Evolutionary conservation across 768 basidiomycete genomes (phyloP), one percentile per base, ranked within the genome.

Genomic region (Glaciozyma antarctica): DNA sequence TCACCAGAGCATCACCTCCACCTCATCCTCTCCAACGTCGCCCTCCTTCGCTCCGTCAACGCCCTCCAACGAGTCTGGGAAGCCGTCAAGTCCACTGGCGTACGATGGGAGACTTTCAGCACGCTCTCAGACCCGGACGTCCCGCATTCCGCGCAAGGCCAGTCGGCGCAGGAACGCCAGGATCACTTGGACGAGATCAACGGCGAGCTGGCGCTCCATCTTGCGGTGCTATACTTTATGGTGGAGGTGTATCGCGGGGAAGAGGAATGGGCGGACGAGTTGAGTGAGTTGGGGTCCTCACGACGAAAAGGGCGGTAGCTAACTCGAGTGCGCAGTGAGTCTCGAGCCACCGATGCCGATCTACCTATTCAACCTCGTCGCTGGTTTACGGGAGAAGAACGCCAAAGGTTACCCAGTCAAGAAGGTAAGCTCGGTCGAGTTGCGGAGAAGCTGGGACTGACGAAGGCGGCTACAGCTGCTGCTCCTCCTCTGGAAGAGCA

Each of bases 361-460:
- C 10, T 92, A 92, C 74, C 80, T 98, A 22, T 90, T 95, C 79
- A 86, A 87, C 61, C 82, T 92, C 55, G 86, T 97, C n/a, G 86
- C 90, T 28, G 85, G 86, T 49, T 79, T 97, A 49, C 85, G 90
- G 70, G 94, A 98, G 76, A 90, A 91, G 78, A 88, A 87, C 74
- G 88, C 90, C 3, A 92, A 89, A 74, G 90, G 90, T 8, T 99
- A 95, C 77, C 95, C 95, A 0, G 88, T 95, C 72, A 99, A 98
- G 79, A 97, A 97, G 83, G 92, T 88, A 60, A 26, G 75, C n/a
- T 17, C 7, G 2, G 15, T 30, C 24, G 1, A n/a, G 15, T 13
- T 38, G 22, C 10, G 57, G 34, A n/a, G 32, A 22, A 41, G 12
- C 41, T 45, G 28, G n/a, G 22, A 30, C 16, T 16, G 43, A 28